Base-by-base conservation (phyloP, 116 monocot species). In the Phalaenopsis hybrid region DNA sequence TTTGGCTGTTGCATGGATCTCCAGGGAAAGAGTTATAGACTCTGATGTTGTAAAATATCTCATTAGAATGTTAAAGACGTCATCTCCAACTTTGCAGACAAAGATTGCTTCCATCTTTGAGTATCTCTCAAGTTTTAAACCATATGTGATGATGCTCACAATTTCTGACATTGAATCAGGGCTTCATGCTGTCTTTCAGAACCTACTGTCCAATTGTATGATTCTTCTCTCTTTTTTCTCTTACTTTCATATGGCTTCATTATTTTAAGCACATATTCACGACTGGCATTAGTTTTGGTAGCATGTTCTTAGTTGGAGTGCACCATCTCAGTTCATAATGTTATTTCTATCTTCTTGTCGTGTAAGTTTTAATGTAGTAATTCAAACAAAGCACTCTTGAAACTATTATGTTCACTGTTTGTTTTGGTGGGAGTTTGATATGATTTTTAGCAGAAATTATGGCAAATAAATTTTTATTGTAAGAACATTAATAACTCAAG, bases 81-180 rank as follows among this genome's bases (percentile, higher is more conserved):
- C 87, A 81, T 84, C 88, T 46, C 88, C 88, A 81, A 85, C 44
- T 81, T 48, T 86, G 80, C 92, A 94, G 86, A 82, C 67, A 78
- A 90, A 90, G 81, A 82, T 78, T 78, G 88, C 89, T 85, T 92
- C 86, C 49, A 84, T 92, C 74, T 86, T 94, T 28, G 94, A 94
- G 57, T 85, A 89, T 78, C 13, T 87, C 44, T 73, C 88, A 82
- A 82, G 25, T n/a, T 83, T 46, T 84, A 90, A 89, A 77, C 61
- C 74, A 74, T 44, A 89, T 83, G 82, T 80, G 15, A 72, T 34
- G 6, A 77, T 69, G 51, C 77, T 94, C 28, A 86, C 48, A 41
- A 81, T 75, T 79, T 79, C 85, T 75, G 85, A 82, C 44, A 90
- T 92, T 85, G 85, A 68, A 59, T 84, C 82, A 50, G 89, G 61